These are phyloP conservation scores for Leccinum arenicola DNA, from an alignment of 768 basidiomycete species.

Conservation along the genomic window DNA sequence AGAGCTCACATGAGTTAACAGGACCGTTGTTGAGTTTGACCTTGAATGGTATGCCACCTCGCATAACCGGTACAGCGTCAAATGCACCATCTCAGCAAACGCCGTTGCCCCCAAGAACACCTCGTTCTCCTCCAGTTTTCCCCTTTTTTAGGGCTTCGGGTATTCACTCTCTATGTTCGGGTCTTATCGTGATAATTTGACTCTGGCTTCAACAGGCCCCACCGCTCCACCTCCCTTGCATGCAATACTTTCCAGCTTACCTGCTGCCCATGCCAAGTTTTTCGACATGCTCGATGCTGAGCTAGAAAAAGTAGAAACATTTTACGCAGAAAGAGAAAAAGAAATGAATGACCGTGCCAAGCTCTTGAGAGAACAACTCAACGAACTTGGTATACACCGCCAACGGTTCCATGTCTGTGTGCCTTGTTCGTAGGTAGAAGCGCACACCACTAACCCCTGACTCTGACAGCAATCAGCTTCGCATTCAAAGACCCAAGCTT, in stretches of 20 bases:
- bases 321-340: conserved; percentile 71
- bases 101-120: conserved; percentile 7
- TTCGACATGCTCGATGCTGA: conserved; percentile 73
- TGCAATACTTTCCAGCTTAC: conserved; percentile 51
- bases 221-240: conserved; percentile 37
- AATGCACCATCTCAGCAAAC: conserved; percentile 17
- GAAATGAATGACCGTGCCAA: conserved; percentile 50
- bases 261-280: conserved; percentile 63
- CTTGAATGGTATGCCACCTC: conserved; percentile 8
- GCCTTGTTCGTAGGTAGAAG: not conserved
- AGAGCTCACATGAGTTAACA: not conserved
- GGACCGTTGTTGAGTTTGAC: conserved; percentile 17
- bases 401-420: conserved; percentile 52
- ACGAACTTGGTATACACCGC: conserved; percentile 69
- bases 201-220: not conserved
- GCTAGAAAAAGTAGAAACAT: conserved; percentile 81
- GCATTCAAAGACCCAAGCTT: not conserved
- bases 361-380: conserved; percentile 62
- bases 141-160: conserved; percentile 18
- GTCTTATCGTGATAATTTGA: not conserved
- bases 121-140: conserved; percentile 10
- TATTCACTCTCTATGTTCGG: not conserved
- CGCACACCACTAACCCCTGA: not conserved
- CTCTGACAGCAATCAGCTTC: conserved; percentile 10
- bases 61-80: conserved; percentile 6